phyloP scores from a whole-genome alignment of 208 protist genomes.

The Phytomonas francai region DNA sequence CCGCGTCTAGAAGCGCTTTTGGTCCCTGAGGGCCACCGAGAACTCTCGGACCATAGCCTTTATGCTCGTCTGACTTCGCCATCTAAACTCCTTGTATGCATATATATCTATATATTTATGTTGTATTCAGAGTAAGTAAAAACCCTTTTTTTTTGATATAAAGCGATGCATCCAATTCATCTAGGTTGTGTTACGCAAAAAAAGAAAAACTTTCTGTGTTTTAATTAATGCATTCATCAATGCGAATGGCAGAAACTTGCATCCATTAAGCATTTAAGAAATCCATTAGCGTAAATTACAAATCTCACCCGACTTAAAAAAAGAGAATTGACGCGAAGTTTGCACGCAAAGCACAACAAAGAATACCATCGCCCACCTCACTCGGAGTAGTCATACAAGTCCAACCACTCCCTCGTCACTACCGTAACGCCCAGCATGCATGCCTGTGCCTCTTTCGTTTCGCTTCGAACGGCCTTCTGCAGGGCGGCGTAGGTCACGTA shows the following conservation, averaged over 20 bases:
- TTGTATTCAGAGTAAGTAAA: conserved; percentile 1
- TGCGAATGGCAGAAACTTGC: conserved; percentile 1
- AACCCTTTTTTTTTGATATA: background rate
- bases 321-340: background rate
- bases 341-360: background rate
- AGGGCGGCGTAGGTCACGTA: conserved; percentile 78
- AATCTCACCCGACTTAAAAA: background rate
- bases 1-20: conserved; percentile 79
- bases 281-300: background rate
- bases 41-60: conserved; percentile 21
- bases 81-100: conserved; percentile 2
- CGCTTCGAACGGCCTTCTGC: conserved; percentile 63
- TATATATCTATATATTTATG: conserved; percentile 5
- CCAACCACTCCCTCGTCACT: conserved; percentile 81
- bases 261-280: background rate
- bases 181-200: background rate
- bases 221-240: background rate
- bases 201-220: background rate
- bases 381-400: conserved; percentile 46
- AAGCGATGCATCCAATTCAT: background rate
- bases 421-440: conserved; percentile 88
- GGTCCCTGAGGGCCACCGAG: conserved; percentile 81
- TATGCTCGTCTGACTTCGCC: background rate
- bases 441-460: conserved; percentile 60
- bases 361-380: background rate